Conservation (phyloP, 768 basidiomycete genomes). For the Lentinus brumalis region DNA sequence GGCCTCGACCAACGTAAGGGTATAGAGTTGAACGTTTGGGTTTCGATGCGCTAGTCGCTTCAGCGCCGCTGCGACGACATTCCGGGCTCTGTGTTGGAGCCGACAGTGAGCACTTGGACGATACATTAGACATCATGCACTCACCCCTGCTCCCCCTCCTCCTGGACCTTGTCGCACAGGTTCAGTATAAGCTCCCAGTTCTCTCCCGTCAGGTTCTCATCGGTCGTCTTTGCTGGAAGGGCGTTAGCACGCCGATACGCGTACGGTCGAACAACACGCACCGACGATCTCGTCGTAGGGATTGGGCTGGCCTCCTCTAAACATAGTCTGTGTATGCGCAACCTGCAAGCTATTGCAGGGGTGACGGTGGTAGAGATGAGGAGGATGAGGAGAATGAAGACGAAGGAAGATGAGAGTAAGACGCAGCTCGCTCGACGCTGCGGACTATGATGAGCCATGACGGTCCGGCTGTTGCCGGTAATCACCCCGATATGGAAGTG, state of each 20-base stretch:
- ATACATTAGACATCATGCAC: conserved; percentile 24
- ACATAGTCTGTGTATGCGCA: conserved; percentile 49
- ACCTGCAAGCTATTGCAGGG: not conserved
- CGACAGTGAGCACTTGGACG: too few relatives aligned
- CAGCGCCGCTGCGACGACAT: conserved; percentile 79
- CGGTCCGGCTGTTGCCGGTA: conserved; percentile 17
- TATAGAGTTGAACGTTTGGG: conserved; percentile 95
- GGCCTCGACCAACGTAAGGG: conserved; percentile 84
- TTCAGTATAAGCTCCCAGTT: conserved; percentile 96
- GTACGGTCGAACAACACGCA: conserved; percentile 42
- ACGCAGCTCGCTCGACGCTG: not conserved
- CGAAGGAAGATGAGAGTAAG: too few relatives aligned
- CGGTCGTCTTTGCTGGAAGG: conserved; percentile 85
- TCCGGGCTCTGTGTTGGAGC: conserved; percentile 67
- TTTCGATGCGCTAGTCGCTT: conserved; percentile 93
- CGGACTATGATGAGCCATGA: conserved; percentile 5
- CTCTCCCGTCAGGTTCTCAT: conserved; percentile 92
- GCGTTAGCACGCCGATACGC: not conserved
- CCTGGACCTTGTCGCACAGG: conserved; percentile 94
- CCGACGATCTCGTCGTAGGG: conserved; percentile 92
- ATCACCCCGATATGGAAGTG: conserved; percentile 12
- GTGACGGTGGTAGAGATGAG: not conserved
- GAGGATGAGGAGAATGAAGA: too few relatives aligned
- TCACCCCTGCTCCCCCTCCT: conserved; percentile 86
- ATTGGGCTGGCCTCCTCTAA: conserved; percentile 65